These are phyloP conservation scores for Meira nashicola DNA, from an alignment of 1,284 basidiomycete genomes.

Conservation along the genomic window DNA sequence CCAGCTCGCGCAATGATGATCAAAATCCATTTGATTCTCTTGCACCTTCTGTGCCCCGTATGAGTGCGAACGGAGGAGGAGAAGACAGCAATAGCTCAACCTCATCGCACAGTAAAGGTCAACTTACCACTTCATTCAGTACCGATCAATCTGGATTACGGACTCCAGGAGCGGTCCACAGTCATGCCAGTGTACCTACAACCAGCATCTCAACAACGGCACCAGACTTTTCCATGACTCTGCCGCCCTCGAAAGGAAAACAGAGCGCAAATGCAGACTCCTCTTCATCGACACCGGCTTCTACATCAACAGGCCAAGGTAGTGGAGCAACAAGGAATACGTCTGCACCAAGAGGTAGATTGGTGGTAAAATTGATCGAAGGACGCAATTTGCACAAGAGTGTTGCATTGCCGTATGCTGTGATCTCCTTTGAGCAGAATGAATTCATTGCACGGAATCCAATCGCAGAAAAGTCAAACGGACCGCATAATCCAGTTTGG, in stretches of 20 bases:
- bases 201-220: conserved; percentile 33
- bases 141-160: conserved; percentile 26
- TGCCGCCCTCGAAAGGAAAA: conserved; percentile 41
- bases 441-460: conserved; percentile 94
- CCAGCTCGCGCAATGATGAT: conserved; percentile 32
- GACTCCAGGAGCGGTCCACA: conserved; percentile 41
- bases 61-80: conserved; percentile 1
- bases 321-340: conserved; percentile 37
- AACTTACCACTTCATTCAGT: conserved; percentile 11
- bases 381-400: conserved; percentile 67
- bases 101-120: conserved; percentile 18
- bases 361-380: conserved; percentile 91
- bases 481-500: conserved; percentile 88
- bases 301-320: neutral
- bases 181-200: conserved; percentile 39
- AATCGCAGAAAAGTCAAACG: conserved; percentile 68
- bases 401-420: conserved; percentile 79
- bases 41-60: neutral
- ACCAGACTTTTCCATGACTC: conserved; percentile 50
- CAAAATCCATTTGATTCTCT: conserved; percentile 44
- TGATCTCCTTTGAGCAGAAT: conserved; percentile 97
- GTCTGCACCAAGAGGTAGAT: conserved; percentile 63
- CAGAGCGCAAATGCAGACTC: conserved; percentile 6
- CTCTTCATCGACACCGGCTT: neutral
- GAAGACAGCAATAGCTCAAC: conserved; percentile 18